A percentile compares a stretch with the other conserved stretches of the same genome.
Conservation (phyloP, 73 alveolate genomes). For the Tetrahymena elliotti region DNA sequence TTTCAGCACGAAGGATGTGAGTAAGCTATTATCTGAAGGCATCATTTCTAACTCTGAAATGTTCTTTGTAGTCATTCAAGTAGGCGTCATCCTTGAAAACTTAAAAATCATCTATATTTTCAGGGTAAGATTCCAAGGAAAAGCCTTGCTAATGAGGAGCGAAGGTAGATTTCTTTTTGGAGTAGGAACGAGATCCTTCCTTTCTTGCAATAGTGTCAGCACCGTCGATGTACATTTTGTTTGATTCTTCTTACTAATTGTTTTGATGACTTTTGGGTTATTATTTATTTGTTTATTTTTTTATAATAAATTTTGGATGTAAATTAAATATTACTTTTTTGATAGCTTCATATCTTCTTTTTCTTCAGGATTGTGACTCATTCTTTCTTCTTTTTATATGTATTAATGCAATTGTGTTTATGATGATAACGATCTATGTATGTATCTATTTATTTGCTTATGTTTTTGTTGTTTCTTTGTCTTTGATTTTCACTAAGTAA, state of each 20-base stretch:
- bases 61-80: conserved; percentile 10
- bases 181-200: not conserved
- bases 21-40: conserved; percentile 11
- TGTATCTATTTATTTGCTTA: not conserved
- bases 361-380: too few relatives aligned
- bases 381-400: not conserved
- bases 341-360: not conserved
- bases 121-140: not conserved
- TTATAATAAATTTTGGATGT: not conserved
- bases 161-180: not conserved
- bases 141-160: not conserved
- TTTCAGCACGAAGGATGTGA: conserved; percentile 13
- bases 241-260: not conserved
- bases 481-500: too few relatives aligned
- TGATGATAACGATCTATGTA: not conserved
- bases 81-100: not conserved
- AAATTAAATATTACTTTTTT: not conserved
- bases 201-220: not conserved
- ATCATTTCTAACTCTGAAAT: conserved; percentile 29
- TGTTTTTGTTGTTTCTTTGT: not conserved
- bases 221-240: not conserved
- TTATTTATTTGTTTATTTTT: not conserved
- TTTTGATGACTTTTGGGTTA: not conserved
- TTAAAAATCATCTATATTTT: not conserved
- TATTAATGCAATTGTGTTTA: not conserved